A percentile compares a stretch with the other conserved stretches of the same genome.
Conservation (phyloP, 2,329 filamentous ascomycete species). For the Botrytis aclada region DNA sequence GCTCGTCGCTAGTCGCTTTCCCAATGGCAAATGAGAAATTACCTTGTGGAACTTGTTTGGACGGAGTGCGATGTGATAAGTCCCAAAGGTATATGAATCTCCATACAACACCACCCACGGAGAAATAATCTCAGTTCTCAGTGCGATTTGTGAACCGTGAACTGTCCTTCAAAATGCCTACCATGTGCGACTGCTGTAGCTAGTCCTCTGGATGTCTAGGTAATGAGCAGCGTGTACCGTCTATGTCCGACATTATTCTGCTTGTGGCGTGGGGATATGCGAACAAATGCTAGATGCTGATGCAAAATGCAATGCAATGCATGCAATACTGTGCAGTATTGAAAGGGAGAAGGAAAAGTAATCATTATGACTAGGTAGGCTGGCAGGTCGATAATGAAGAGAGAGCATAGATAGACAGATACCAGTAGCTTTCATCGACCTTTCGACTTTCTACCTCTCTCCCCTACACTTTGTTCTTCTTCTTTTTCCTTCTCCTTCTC, state of each 20-base stretch:
- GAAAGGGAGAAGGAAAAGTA: not conserved
- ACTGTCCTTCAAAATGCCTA: not conserved
- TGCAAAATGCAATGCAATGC: not conserved
- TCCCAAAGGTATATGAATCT: not conserved
- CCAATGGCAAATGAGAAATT: not conserved
- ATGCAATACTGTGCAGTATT: not conserved
- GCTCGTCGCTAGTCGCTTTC: no score
- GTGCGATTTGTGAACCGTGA: constrained; percentile 1
- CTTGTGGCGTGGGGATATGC: not conserved
- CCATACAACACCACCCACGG: not conserved
- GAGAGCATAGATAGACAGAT: not conserved
- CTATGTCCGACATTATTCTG: not conserved
- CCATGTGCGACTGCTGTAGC: not conserved
- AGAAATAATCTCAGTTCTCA: constrained; percentile 1
- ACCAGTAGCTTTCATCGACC: not conserved
- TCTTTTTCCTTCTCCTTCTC: not conserved
- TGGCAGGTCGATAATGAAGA: not conserved
- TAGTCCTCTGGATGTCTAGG: not conserved
- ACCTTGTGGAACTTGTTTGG: not conserved
- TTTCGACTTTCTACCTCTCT: not conserved
- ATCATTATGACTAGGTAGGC: not conserved
- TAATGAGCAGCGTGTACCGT: not conserved
- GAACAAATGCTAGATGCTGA: not conserved
- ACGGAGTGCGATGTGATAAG: not conserved
- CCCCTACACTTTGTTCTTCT: not conserved